phyloP scores from a whole-genome alignment of 1,139 yeast genomes.

The Arxiozyma telluris region DNA sequence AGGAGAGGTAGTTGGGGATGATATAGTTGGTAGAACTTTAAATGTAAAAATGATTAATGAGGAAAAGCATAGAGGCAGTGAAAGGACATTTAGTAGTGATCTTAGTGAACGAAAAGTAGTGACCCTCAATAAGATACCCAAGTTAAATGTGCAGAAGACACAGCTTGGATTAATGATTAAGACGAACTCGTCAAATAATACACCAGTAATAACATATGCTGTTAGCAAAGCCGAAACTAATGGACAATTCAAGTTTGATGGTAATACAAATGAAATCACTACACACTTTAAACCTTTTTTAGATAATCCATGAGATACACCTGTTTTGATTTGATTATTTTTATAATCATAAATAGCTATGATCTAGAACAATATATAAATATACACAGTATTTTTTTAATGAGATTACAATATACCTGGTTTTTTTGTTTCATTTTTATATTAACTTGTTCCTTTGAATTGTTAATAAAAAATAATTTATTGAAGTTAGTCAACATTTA shows the following conservation, averaged over 20 bases:
- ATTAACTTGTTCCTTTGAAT: background rate
- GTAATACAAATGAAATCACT: conserved; percentile 30
- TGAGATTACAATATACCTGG: too few relatives aligned
- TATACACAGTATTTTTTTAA: too few relatives aligned
- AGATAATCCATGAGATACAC: background rate
- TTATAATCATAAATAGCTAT: too few relatives aligned
- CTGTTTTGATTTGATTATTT: background rate
- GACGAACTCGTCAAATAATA: background rate
- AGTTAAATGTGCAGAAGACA: background rate
- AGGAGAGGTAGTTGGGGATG: background rate
- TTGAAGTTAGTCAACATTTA: too few relatives aligned
- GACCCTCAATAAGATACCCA: background rate
- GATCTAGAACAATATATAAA: too few relatives aligned
- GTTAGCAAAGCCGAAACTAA: conserved; percentile 1
- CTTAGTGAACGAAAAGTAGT: background rate
- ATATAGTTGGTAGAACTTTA: background rate
- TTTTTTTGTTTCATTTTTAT: too few relatives aligned
- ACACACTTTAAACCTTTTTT: conserved; percentile 39
- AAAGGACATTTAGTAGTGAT: background rate
- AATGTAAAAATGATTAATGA: too few relatives aligned
- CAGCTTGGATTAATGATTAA: background rate
- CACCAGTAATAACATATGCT: conserved; percentile 2
- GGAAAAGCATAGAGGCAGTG: background rate
- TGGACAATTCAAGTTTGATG: conserved; percentile 4
- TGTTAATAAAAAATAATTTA: too few relatives aligned